Percentiles rank a stretch among this genome's conserved stretches.
These are phyloP conservation scores for Aspergillus uvarum DNA, from an alignment of 2,329 filamentous ascomycete species.

Conservation along the genomic window DNA sequence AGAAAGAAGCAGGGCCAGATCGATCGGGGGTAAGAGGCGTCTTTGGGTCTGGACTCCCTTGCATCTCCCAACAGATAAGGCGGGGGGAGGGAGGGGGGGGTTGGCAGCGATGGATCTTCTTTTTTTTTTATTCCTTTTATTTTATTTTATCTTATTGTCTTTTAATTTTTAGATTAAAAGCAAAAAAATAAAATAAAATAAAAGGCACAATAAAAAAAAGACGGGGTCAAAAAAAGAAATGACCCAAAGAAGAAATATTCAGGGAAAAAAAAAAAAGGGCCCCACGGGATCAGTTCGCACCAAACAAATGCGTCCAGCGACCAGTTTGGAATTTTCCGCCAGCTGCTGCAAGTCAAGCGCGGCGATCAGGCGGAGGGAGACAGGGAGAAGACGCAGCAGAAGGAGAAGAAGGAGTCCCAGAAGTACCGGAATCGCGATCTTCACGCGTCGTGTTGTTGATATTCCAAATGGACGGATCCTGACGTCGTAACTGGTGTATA, in stretches of 20 bases:
- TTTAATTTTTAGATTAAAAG: constrained; percentile 9
- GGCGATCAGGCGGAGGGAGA: constrained; percentile 26
- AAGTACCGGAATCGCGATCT: background rate
- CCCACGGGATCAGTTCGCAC: constrained; percentile 11
- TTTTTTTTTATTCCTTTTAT: constrained; percentile 11
- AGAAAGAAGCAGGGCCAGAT: constrained; percentile 21
- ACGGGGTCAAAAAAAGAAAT: constrained; percentile 7
- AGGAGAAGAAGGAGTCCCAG: background rate
- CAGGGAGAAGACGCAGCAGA: constrained; percentile 11
- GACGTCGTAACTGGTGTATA: background rate
- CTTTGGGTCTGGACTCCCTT: constrained; percentile 25
- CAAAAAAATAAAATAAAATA: constrained; percentile 9
- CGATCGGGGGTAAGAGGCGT: constrained; percentile 19
- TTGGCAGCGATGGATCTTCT: constrained; percentile 9
- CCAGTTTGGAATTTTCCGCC: constrained; percentile 14
- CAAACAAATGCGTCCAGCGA: constrained; percentile 18
- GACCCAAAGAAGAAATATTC: constrained; percentile 3
- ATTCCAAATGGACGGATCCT: background rate
- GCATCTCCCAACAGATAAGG: constrained; percentile 28
- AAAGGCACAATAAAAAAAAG: constrained; percentile 9
- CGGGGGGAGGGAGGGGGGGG: constrained; percentile 18
- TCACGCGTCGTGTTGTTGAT: background rate
- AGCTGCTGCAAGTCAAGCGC: constrained; percentile 22
- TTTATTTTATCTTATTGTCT: constrained; percentile 10
- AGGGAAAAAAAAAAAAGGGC: constrained; percentile 11